Conservation (phyloP, 225 moss, liverwort and hornwort species). For the Sphagnum tenellum region DNA sequence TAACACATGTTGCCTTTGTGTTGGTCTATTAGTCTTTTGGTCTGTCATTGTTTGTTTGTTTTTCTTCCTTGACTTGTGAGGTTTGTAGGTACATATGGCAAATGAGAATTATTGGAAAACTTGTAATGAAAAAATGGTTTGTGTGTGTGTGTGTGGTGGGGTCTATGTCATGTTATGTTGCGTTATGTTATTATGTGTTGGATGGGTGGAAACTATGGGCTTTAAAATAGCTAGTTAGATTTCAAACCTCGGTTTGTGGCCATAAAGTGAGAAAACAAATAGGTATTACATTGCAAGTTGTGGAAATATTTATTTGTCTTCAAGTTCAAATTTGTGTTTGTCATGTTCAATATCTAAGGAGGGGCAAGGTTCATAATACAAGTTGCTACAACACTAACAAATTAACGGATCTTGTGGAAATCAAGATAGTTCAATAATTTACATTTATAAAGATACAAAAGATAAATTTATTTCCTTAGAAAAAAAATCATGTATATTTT, state of each 20-base stretch:
- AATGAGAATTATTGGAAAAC: not conserved
- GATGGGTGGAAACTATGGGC: constrained; percentile 15
- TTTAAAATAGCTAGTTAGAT: constrained; percentile 30
- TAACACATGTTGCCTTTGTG: not conserved
- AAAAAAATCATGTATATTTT: not conserved
- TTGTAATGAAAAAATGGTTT: not conserved
- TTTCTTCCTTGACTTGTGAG: too few species aligned
- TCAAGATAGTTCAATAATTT: constrained; percentile 13
- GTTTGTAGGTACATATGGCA: too few species aligned
- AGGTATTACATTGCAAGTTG: constrained; percentile 35
- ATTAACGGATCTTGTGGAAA: constrained; percentile 19
- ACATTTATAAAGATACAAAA: not conserved
- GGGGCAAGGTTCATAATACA: constrained; percentile 42
- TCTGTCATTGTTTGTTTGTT: too few species aligned
- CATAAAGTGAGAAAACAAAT: constrained; percentile 48
- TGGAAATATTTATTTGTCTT: constrained; percentile 45
- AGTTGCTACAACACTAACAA: constrained; percentile 30
- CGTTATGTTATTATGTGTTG: not conserved
- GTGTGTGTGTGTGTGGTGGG: not conserved
- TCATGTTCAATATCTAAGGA: constrained; percentile 51
- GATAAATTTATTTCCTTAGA: not conserved
- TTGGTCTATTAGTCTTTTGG: too few species aligned
- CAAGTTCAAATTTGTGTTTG: constrained; percentile 44
- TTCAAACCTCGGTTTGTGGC: constrained; percentile 49
- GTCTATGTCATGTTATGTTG: too few species aligned